phyloP scores from a whole-genome alignment of 208 protist species.

The Leishmania aethiopica region DNA sequence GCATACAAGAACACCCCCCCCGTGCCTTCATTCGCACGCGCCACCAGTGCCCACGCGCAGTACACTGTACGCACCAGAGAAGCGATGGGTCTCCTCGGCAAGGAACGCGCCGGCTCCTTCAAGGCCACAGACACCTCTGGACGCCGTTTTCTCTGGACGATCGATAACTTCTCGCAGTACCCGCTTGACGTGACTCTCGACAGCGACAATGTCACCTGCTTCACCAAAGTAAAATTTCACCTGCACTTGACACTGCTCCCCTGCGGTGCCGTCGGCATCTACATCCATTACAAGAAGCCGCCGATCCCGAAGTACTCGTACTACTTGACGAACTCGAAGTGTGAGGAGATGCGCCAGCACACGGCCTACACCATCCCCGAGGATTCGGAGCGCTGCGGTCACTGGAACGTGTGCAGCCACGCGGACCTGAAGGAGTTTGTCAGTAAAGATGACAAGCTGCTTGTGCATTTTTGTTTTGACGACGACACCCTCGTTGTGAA shows the following conservation, averaged over 20 bases:
- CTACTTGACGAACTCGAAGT: conserved; percentile 71
- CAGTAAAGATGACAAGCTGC: conserved; percentile 51
- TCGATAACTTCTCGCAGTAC: conserved; percentile 60
- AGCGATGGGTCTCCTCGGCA: conserved; percentile 73
- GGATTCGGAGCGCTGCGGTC: conserved; percentile 82
- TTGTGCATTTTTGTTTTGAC: conserved; percentile 74
- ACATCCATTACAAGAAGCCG: conserved; percentile 86
- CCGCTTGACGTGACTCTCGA: conserved; percentile 51
- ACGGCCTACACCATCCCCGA: conserved; percentile 86
- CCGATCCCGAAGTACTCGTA: conserved; percentile 92
- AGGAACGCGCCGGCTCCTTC: conserved; percentile 71
- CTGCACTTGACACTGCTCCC: conserved; percentile 74
- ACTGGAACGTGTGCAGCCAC: conserved; percentile 82
- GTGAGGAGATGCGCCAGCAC: conserved; percentile 80
- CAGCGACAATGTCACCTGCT: conserved; percentile 70
- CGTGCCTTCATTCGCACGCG: background rate
- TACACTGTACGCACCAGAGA: background rate
- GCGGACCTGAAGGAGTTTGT: conserved; percentile 59
- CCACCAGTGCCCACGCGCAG: background rate
- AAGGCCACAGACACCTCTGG: conserved; percentile 41
- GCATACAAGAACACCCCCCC: too few species aligned
- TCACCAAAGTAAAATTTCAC: conserved; percentile 80
- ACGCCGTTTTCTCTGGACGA: conserved; percentile 72
- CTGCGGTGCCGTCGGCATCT: conserved; percentile 71
- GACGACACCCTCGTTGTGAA: conserved; percentile 63